Base-by-base conservation (phyloP, 176 grass and related monocot genomes). In the Panicum miliaceum region DNA sequence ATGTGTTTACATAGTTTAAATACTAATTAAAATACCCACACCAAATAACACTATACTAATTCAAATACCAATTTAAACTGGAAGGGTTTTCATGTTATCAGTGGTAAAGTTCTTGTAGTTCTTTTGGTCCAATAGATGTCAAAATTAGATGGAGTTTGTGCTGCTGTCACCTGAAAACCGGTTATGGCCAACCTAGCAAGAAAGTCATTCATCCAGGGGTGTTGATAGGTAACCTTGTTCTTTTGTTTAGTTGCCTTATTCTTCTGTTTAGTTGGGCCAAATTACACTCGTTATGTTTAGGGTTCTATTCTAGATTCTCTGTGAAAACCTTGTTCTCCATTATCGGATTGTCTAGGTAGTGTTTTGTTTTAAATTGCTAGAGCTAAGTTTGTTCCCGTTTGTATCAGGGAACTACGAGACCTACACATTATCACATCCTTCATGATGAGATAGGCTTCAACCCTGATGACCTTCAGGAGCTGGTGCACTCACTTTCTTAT, bases 391-490 rank as follows among this genome's bases (percentile, higher is more conserved):
- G 6, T 37, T 26, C 4, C 23, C 87, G 3, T 85, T 1, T 80
- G 34, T 63, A 9, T 23, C 86, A 98, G 96, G 96, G 96, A 4
- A 98, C 96, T 8, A 98, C 91, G 0, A 90, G 91, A 19, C 96
- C 96, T 1, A 98, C 93, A 0, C 96, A 96, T 59, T 98, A 98
- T 26, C 96, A 98, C 74, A 85, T 98, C 18, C 73, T 98, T 27
- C 87, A 94, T 86, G 96, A 98, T 78, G 91, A 98, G 77, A 94
- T 98, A 45, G 93, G 90, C 19, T 98, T 98, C 34, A 47, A 78
- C 2, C 67, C 91, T 57, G 96, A 96, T 85, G 87, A 92, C 47
- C 77, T 98, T 12, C 93, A 98, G 77, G 96, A 98, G 11, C 75
- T 98, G 32, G 96, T 98, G 10, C 96, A 98, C 13, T 95, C 89